phyloP scores from a whole-genome alignment of 169 alveolate genomes.

The Cryptosporidium muris region DNA sequence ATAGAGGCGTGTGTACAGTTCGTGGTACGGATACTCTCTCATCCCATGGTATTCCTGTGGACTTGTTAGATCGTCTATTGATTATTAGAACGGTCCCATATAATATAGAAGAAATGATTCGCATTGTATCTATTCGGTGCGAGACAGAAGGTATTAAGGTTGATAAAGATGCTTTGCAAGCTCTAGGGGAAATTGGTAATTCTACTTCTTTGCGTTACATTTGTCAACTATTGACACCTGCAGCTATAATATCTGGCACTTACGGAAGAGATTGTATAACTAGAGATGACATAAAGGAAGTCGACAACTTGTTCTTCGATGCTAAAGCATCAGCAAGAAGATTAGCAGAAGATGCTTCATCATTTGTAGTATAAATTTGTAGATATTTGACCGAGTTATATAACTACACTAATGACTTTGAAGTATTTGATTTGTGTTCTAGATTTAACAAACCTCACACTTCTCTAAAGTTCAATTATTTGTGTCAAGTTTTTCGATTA shows the following conservation, averaged over 20 bases:
- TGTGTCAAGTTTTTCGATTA: too few species aligned
- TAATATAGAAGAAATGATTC: constrained; percentile 88
- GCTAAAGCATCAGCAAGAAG: constrained; percentile 95
- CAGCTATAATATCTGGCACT: constrained; percentile 92
- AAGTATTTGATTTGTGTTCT: too few species aligned
- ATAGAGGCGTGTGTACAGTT: constrained; percentile 96
- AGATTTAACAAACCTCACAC: too few species aligned
- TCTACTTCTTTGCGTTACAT: constrained; percentile 95
- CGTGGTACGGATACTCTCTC: constrained; percentile 97
- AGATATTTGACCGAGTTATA: too few species aligned
- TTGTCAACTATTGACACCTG: constrained; percentile 95
- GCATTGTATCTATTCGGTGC: constrained; percentile 95
- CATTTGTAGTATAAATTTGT: constrained; percentile 79
- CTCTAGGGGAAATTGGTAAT: constrained; percentile 95
- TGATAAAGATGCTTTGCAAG: constrained; percentile 94
- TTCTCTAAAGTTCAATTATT: too few species aligned
- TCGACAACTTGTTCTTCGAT: constrained; percentile 94
- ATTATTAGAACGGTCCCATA: constrained; percentile 98
- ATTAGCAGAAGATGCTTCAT: constrained; percentile 91
- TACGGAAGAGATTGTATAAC: constrained; percentile 90
- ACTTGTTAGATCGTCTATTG: constrained; percentile 97
- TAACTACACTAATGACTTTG: too few species aligned
- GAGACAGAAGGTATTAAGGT: constrained; percentile 94
- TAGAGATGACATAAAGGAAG: constrained; percentile 92
- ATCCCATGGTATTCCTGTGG: constrained; percentile 99